phyloP scores from a whole-genome alignment of 495 filamentous ascomycete genomes.

The Talaromyces adpressus region DNA sequence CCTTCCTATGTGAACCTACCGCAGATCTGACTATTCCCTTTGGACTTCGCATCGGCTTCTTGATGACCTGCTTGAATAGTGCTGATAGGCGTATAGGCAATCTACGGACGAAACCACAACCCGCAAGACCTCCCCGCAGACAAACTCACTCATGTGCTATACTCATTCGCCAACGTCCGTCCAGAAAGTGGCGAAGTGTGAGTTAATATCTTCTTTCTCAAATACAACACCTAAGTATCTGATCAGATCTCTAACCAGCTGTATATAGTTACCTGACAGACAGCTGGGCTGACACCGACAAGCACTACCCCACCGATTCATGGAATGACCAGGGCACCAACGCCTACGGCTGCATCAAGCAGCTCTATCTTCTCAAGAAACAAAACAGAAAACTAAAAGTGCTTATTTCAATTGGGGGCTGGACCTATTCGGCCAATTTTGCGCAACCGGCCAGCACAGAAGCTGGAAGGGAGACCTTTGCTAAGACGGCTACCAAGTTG shows the following conservation, averaged over 20 bases:
- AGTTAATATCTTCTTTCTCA: slow-evolving; percentile 8
- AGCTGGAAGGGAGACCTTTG: slow-evolving; percentile 67
- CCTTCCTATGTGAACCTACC: not conserved
- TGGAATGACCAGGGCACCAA: slow-evolving; percentile 41
- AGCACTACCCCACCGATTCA: slow-evolving; percentile 55
- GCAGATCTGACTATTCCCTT: not conserved
- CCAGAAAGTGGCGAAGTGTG: slow-evolving; percentile 74
- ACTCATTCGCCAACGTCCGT: slow-evolving; percentile 79
- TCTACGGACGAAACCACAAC: slow-evolving; percentile 76
- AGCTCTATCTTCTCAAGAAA: slow-evolving; percentile 86
- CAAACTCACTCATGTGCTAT: slow-evolving; percentile 87
- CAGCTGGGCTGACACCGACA: slow-evolving; percentile 74
- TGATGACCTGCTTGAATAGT: not conserved
- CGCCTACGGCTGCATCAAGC: slow-evolving; percentile 68
- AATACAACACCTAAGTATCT: not conserved
- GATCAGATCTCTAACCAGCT: not conserved
- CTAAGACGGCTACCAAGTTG: slow-evolving; percentile 57
- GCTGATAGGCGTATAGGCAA: slow-evolving; percentile 50
- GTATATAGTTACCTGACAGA: slow-evolving; percentile 61
- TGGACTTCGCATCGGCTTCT: not conserved
- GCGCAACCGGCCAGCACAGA: slow-evolving; percentile 53
- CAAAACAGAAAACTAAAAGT: slow-evolving; percentile 83
- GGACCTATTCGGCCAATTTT: slow-evolving; percentile 93
- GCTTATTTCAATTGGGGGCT: slow-evolving; percentile 89
- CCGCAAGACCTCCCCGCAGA: slow-evolving; percentile 83